phyloP scores from a whole-genome alignment of 2,329 filamentous ascomycete species.

The Phyllachora maydis region DNA sequence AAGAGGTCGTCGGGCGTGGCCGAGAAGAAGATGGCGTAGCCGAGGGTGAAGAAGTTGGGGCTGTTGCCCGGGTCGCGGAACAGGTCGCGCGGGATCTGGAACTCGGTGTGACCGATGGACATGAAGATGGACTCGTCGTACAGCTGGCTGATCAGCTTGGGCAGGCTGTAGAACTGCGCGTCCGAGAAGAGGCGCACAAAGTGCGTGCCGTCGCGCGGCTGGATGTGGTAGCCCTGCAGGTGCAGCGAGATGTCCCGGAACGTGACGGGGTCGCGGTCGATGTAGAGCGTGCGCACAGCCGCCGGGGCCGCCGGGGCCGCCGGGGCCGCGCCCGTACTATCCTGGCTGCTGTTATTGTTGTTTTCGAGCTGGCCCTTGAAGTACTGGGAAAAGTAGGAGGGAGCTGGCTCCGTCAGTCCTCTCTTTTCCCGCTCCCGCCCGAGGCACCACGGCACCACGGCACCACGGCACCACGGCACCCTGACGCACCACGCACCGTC shows the following conservation, averaged over 20 bases:
- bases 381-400: conserved; percentile 91
- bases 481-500: too few species aligned
- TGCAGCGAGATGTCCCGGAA: conserved; percentile 82
- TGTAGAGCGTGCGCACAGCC: conserved; percentile 65
- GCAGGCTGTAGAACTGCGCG: conserved; percentile 84
- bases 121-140: conserved; percentile 87
- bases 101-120: conserved; percentile 68
- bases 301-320: too few species aligned
- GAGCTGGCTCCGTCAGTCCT: too few species aligned
- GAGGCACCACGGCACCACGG: conserved; percentile 2
- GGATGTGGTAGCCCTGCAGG: conserved; percentile 78
- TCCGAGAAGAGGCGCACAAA: conserved; percentile 89
- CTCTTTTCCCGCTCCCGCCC: neutral
- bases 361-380: conserved; percentile 63
- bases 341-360: conserved; percentile 37
- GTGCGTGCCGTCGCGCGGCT: conserved; percentile 61
- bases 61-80: conserved; percentile 72
- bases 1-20: conserved; percentile 64
- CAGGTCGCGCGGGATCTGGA: conserved; percentile 75
- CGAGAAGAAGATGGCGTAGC: conserved; percentile 75
- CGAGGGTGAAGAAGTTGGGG: conserved; percentile 91
- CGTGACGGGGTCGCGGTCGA: conserved; percentile 77
- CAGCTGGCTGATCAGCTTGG: conserved; percentile 73
- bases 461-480: conserved; percentile 4
- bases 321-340: too few species aligned